Evolutionary conservation across 164 flowering plant genomes (phyloP), one percentile per base, ranked within the genome.

Genomic region (Euptelea pleiosperma): DNA sequence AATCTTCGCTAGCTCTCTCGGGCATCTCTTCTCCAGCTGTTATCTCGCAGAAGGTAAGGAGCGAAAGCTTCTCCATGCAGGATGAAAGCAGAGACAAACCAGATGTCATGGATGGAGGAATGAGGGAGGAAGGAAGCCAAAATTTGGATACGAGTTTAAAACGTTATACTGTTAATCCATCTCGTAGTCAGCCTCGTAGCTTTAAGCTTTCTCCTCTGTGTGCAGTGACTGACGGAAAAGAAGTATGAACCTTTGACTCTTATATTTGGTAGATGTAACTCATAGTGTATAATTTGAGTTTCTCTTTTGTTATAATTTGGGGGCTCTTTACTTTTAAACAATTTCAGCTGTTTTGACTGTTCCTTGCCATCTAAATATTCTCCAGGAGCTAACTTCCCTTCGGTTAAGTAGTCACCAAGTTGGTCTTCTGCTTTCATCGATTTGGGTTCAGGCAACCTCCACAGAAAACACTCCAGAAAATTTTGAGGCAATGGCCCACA

Each of bases 401-500:
- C 75, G 94, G 40, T 61, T 91, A 73, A 91, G 83, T 69, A 81
- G 94, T 63, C 86, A 83, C 64, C 98, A 91, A 80, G 78, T 88
- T 52, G 82, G 79, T 60, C 85, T 88, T 60, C 66, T 88, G 66
- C 96, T 88, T 64, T 86, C 96, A 54, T 86, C 90, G 43, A 75
- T 88, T 49, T 86, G 94, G 96, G 81, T 75, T 66, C 98, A 91
- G 77, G 91, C 96, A 69, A 75, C 80, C 57, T 75, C 75, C 57
- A 43, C 79, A 14, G 90, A 78, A 46, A 86, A 86, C 54, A 63
- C 75, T 26, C 87, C 96, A 16, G 72, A 79, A 64, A 80, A 81
- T 75, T 88, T 82, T 66, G 91, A 83, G 78, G 91, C 94, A 29
- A 80, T 91, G 84, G 87, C 90, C 42, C 88, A 84, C 59, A 82